A percentile compares a stretch with the other conserved stretches of the same genome.
Conservation (phyloP, 257 asterid species). For the Capsicum chinense region DNA sequence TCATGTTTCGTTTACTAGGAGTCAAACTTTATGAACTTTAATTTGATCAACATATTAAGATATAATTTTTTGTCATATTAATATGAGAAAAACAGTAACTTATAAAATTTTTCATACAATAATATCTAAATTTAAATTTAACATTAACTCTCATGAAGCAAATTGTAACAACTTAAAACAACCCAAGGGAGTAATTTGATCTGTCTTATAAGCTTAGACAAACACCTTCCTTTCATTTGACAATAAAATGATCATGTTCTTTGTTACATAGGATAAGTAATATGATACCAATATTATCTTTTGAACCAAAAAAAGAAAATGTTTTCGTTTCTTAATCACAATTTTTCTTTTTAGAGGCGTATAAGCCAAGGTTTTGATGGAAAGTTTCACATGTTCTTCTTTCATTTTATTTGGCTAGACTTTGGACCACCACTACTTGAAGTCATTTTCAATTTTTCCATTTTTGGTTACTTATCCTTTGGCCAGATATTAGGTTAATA, state of each 20-base stretch:
- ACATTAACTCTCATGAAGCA: too few relatives aligned
- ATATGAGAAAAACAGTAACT: too few relatives aligned
- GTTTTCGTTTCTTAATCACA: not conserved
- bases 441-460: not conserved
- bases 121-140: too few relatives aligned
- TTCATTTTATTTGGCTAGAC: not conserved
- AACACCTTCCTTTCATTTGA: too few relatives aligned
- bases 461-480: not conserved
- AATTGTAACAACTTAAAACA: too few relatives aligned
- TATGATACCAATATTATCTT: not conserved
- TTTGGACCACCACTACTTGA: constrained; percentile 7
- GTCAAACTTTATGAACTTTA: too few relatives aligned
- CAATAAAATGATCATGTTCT: not conserved
- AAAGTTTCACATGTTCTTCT: not conserved
- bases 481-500: constrained; percentile 19
- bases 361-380: constrained; percentile 12
- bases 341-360: not conserved
- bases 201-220: too few relatives aligned
- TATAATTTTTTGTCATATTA: too few relatives aligned
- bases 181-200: too few relatives aligned
- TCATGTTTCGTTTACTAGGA: too few relatives aligned
- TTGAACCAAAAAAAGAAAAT: not conserved
- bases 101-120: too few relatives aligned
- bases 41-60: too few relatives aligned
- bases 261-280: not conserved